Evolutionary conservation across 2,329 filamentous ascomycete genomes (phyloP).

Genomic region (Cercospora sp.): DNA sequence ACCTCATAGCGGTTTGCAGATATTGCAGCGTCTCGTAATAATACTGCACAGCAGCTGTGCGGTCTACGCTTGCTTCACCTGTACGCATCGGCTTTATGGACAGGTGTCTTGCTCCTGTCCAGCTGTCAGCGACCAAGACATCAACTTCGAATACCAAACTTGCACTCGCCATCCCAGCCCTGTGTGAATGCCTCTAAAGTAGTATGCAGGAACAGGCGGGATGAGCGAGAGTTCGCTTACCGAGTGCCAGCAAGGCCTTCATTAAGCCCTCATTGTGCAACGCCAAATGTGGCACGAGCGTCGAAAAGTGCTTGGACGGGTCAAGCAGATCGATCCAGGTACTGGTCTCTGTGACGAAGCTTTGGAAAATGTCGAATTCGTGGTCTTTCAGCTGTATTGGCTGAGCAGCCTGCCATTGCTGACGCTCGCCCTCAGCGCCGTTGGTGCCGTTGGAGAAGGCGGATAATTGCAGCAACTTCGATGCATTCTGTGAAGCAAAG

Average conservation of each 20-base stretch:
- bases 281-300: conserved; percentile 44
- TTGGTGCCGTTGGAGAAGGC: conserved; percentile 25
- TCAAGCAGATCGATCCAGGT: conserved; percentile 50
- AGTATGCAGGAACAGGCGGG: background rate
- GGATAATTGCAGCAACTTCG: conserved; percentile 31
- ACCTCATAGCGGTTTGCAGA: conserved; percentile 60
- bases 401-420: conserved; percentile 33
- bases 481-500: conserved; percentile 29
- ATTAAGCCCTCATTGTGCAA: conserved; percentile 58
- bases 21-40: conserved; percentile 66
- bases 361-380: conserved; percentile 44
- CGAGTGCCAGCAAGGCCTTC: conserved; percentile 59
- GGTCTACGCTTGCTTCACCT: conserved; percentile 34
- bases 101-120: conserved; percentile 51
- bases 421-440: conserved; percentile 28
- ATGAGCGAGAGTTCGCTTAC: background rate
- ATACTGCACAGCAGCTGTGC: conserved; percentile 49
- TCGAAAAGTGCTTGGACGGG: conserved; percentile 44
- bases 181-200: background rate
- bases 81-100: conserved; percentile 42
- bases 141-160: background rate
- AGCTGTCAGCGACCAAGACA: background rate
- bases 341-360: conserved; percentile 43
- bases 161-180: background rate
- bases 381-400: conserved; percentile 38